Evolutionary conservation across 163 green algal species (phyloP), one percentile per base, ranked within the genome.

Genomic region (Scenedesmus sp.): DNA sequence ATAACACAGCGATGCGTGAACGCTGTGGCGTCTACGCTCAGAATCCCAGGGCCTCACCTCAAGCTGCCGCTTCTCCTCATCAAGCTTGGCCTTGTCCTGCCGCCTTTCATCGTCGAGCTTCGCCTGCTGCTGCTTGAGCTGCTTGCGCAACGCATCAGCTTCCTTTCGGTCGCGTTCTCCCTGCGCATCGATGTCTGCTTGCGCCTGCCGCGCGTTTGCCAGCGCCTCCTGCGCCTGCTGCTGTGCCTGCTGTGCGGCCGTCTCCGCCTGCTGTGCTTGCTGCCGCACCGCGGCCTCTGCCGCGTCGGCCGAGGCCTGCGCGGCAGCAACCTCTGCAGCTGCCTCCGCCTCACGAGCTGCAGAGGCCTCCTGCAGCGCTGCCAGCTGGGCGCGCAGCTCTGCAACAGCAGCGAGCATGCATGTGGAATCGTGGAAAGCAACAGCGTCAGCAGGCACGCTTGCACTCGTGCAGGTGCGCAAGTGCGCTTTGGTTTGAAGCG

Each of bases 371-470:
- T 59, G 53, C 83, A 42, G 53, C 1, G 79, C 79, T 40, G n/a
- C 51, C 22, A 76, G 56, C 83, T 87, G 82, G 13, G 46, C 37
- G 22, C 82, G 82, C n/a, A 87, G 44, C 2, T 87, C 82, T 87
- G 82, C 46, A 37, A 13, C 78, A 6, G 78, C 40, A 24, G 42
- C 0, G 6, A 24, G 10, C 2, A 51, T 33, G 56, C 78, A 37
- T 51, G 22, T 22, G 40, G 16, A 18, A 5, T 9, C 65, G 15
- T 16, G 65, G 30, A 76, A 5, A 7, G 9, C 59, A 72, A 22
- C 59, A 33, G 24, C 24, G n/a, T 35, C 22, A 33, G 59, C 22
- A 13, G 59, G 24, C 22, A 35, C 1, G 7, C 3, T 35, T 35
- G 22, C 33, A 9, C 22, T 3, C 72, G 18, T 83, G 35, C 37